A percentile compares a stretch with the other conserved stretches of the same genome.
Evolutionary conservation across 495 filamentous ascomycete genomes (phyloP).

Genomic region (Aspergillus wentii): DNA sequence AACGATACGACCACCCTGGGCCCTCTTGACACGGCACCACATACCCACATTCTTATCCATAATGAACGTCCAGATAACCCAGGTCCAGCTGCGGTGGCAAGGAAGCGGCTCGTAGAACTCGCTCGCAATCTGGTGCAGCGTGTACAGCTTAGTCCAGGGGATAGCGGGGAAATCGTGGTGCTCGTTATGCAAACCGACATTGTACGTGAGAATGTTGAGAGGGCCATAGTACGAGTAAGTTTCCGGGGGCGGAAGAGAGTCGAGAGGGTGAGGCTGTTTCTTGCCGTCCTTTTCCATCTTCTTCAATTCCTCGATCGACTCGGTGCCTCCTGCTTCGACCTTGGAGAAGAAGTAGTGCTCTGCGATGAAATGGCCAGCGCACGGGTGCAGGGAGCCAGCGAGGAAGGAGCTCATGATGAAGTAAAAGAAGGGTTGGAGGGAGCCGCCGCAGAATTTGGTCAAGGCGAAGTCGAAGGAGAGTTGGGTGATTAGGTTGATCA

Average conservation of each 20-base stretch:
- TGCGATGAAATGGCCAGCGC: slow-evolving; percentile 96
- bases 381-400: slow-evolving; percentile 89
- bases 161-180: slow-evolving; percentile 98
- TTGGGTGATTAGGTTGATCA: slow-evolving; percentile 73
- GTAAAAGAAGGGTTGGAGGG: slow-evolving; percentile 63
- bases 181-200: slow-evolving; percentile 96
- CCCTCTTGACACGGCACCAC: slow-evolving; percentile 89
- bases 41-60: slow-evolving; percentile 82
- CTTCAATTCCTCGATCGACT: slow-evolving; percentile 45
- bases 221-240: slow-evolving; percentile 96
- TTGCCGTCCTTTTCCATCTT: slow-evolving; percentile 15
- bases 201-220: slow-evolving; percentile 90
- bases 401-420: slow-evolving; percentile 84
- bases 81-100: slow-evolving; percentile 81
- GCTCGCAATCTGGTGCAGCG: slow-evolving; percentile 69
- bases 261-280: slow-evolving; percentile 32
- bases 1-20: slow-evolving; percentile 69
- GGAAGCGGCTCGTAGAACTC: slow-evolving; percentile 94
- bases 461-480: slow-evolving; percentile 72
- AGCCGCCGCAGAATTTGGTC: slow-evolving; percentile 48
- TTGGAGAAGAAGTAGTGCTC: slow-evolving; percentile 97
- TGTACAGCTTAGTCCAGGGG: slow-evolving; percentile 82
- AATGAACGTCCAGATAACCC: slow-evolving; percentile 93
- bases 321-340: slow-evolving; percentile 49
- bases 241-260: slow-evolving; percentile 67